These are phyloP conservation scores for Cyberlindnera mycetangii DNA, from an alignment of 805 yeast species.

Conservation along the genomic window DNA sequence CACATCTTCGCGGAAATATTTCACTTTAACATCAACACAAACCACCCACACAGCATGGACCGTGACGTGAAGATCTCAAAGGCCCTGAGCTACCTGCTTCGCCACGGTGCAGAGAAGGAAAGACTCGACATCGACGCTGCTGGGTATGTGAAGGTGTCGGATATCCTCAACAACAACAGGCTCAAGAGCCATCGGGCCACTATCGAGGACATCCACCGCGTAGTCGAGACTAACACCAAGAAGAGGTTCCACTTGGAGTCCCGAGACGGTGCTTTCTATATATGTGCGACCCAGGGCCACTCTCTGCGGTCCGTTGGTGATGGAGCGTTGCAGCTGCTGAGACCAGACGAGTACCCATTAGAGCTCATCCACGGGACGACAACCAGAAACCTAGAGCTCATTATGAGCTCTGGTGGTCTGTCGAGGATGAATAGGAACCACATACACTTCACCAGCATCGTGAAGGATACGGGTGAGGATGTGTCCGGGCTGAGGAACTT, in stretches of 20 bases:
- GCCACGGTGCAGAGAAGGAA: slow-evolving; percentile 84
- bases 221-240: slow-evolving; percentile 68
- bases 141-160: slow-evolving; percentile 62
- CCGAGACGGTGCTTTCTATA: slow-evolving; percentile 30
- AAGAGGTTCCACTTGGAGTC: slow-evolving; percentile 55
- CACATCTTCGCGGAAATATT: too few relatives aligned
- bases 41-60: slow-evolving; percentile 8
- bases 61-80: slow-evolving; percentile 64
- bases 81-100: slow-evolving; percentile 66
- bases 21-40: too few relatives aligned
- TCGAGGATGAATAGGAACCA: slow-evolving; percentile 75
- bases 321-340: slow-evolving; percentile 39
- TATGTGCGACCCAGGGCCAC: slow-evolving; percentile 97
- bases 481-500: slow-evolving; percentile 73
- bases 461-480: slow-evolving; percentile 43
- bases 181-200: slow-evolving; percentile 56
- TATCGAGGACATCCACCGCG: slow-evolving; percentile 50
- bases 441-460: slow-evolving; percentile 74
- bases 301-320: slow-evolving; percentile 48
- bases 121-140: slow-evolving; percentile 56
- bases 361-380: slow-evolving; percentile 81
- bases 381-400: slow-evolving; percentile 41
- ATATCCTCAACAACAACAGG: slow-evolving; percentile 53
- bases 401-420: slow-evolving; percentile 54
- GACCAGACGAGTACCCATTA: slow-evolving; percentile 43